These are phyloP conservation scores for Aspergillus sparsus DNA, from an alignment of 495 filamentous ascomycete species.

Conservation along the genomic window DNA sequence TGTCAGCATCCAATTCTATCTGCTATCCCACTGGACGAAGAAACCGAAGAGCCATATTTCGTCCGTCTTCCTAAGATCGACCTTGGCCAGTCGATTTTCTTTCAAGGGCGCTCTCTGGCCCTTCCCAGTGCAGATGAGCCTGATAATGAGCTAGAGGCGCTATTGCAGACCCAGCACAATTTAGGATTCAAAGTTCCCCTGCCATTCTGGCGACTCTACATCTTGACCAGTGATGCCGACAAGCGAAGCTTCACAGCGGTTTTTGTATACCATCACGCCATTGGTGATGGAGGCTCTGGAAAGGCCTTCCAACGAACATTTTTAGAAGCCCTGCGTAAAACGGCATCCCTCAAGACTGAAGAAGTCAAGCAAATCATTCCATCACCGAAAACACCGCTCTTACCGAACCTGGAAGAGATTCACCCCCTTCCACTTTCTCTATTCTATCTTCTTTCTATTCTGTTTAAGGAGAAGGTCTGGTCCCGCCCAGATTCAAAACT, in stretches of 20 bases:
- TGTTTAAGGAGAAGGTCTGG: slow-evolving; percentile 35
- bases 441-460: slow-evolving; percentile 24
- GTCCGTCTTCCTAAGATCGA: slow-evolving; percentile 47
- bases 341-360: slow-evolving; percentile 13
- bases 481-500: slow-evolving; percentile 22
- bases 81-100: slow-evolving; percentile 37
- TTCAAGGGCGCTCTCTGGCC: slow-evolving; percentile 27
- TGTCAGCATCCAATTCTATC: slow-evolving; percentile 44
- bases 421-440: slow-evolving; percentile 33
- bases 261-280: slow-evolving; percentile 42
- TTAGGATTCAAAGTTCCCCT: slow-evolving; percentile 30
- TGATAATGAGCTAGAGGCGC: slow-evolving; percentile 33
- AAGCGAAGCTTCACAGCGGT: slow-evolving; percentile 34
- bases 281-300: slow-evolving; percentile 38
- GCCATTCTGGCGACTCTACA: slow-evolving; percentile 42
- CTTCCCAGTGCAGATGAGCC: slow-evolving; percentile 19
- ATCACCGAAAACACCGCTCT: slow-evolving; percentile 33
- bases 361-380: slow-evolving; percentile 28
- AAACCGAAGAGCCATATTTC: slow-evolving; percentile 43
- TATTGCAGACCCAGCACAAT: slow-evolving; percentile 44
- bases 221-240: slow-evolving; percentile 30
- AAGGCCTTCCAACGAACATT: slow-evolving; percentile 40
- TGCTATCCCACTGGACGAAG: slow-evolving; percentile 44
- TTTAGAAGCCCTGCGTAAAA: slow-evolving; percentile 27
- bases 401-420: slow-evolving; percentile 32